Conservation (phyloP, 805 yeast genomes). For the Ascoidea asiatica region DNA sequence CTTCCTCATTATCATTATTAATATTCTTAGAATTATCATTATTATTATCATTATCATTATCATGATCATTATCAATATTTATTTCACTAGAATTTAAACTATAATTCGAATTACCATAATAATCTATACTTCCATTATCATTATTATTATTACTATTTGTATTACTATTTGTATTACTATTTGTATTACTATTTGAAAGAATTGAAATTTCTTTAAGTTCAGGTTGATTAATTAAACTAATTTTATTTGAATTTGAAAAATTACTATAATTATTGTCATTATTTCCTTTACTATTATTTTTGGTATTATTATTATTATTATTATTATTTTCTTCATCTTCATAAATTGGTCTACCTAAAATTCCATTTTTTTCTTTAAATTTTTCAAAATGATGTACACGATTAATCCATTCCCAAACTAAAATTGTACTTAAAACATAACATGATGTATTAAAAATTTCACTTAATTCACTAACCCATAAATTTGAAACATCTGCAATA, state of each 20-base stretch:
- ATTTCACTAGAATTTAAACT: conserved; percentile 7
- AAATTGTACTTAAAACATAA: conserved; percentile 57
- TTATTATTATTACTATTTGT: neutral
- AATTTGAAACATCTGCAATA: conserved; percentile 61
- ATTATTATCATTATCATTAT: conserved; percentile 6
- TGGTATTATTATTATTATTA: conserved; percentile 14
- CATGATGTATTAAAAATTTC: conserved; percentile 63
- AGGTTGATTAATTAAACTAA: no score
- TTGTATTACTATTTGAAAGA: no score
- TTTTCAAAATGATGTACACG: conserved; percentile 44
- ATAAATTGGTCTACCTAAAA: conserved; percentile 61
- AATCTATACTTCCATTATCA: neutral
- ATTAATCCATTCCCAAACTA: conserved; percentile 82
- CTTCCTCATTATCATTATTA: neutral
- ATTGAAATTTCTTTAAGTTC: no score
- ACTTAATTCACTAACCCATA: conserved; percentile 63
- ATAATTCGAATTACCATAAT: conserved; percentile 2
- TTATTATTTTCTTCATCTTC: conserved; percentile 39
- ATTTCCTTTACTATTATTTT: conserved; percentile 4
- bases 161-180: neutral
- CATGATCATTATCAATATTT: conserved; percentile 6
- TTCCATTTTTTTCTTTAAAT: conserved; percentile 51
- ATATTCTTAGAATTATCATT: conserved; percentile 1
- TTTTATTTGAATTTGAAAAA: no score
- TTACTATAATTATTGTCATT: conserved; percentile 3